Evolutionary conservation across 768 basidiomycete species (phyloP), one percentile per base, ranked within the genome.

Genomic region (Kwoniella pini): DNA sequence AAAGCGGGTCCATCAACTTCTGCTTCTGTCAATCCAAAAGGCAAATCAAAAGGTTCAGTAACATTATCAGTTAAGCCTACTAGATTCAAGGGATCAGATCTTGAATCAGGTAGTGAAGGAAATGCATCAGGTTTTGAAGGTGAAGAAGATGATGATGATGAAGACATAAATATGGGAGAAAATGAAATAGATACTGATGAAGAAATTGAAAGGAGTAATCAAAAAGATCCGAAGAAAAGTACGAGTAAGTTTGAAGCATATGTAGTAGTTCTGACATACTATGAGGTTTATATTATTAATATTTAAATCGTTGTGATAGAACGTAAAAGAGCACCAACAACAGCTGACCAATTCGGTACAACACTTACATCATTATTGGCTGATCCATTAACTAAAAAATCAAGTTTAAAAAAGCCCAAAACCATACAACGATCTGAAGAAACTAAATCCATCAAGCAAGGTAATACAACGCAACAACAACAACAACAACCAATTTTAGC

Each of bases 341-440:
- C 76, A 28, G 74, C 76, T 7, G 65, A 67, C 15, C 65, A 67
- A 17, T 80, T 80, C 68, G 79, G 77, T 28, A 59, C 67, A 19
- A 77, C 78, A 26, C 70, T 80, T 7, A 75, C 77, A 12, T 71
- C 71, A 15, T 69, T 80, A 10, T 66, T 80, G 21, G 55, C 67
- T 38, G 73, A 69, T 44, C 59, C 68, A 21, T 39, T 66, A 24
- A 56, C 53, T 42, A 44, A 56, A 26, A 58, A 62, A 40, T 30
- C 49, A 12, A 50, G 52, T 36, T 27, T 24, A 24, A 57, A 57
- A 28, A 57, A 65, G 43, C 43, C 48, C 9, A 56, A 42, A 21
- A 52, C 52, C 6, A 28, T 40, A 15, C 30, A 33, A 44, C n/a
- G 56, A 49, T 33, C 31, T n/a, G n/a, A n/a, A n/a, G n/a, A 65